These are phyloP conservation scores for Tausonia pullulans DNA, from an alignment of 1,284 basidiomycete genomes.

Conservation along the genomic window DNA sequence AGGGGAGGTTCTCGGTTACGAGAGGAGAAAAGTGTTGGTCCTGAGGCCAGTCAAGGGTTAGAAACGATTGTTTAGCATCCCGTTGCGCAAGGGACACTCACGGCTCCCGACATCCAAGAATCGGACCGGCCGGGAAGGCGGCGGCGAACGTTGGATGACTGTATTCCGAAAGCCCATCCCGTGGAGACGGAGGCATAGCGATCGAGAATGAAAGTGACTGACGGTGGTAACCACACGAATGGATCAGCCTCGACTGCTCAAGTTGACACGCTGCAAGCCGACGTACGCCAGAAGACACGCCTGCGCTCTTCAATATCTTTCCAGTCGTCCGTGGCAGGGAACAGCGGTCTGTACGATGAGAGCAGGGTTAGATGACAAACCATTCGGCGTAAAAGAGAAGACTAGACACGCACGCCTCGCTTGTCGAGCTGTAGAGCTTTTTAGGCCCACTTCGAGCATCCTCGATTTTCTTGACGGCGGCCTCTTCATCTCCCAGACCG, in stretches of 20 bases:
- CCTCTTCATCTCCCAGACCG: slow-evolving; percentile 8
- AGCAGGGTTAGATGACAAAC: background rate
- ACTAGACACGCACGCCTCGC: background rate
- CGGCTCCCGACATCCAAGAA: background rate
- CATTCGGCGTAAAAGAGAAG: background rate
- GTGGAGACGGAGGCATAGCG: slow-evolving; percentile 10
- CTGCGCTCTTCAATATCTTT: slow-evolving; percentile 12
- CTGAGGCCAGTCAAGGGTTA: background rate
- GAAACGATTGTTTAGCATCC: background rate
- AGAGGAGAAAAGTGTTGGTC: background rate
- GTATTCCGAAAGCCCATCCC: slow-evolving; percentile 1
- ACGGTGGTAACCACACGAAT: too few relatives aligned
- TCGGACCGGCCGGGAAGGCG: slow-evolving; percentile 30
- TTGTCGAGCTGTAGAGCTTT: slow-evolving; percentile 2
- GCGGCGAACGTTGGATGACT: slow-evolving; percentile 21
- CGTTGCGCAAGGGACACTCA: background rate
- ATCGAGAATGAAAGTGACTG: slow-evolving; percentile 4
- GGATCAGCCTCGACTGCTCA: background rate
- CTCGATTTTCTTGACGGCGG: background rate
- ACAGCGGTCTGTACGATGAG: background rate
- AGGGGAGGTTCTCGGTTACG: slow-evolving; percentile 1
- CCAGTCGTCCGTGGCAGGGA: slow-evolving; percentile 2
- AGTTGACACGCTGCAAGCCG: too few relatives aligned
- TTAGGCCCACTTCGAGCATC: background rate
- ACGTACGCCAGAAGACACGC: slow-evolving; percentile 13